These are phyloP conservation scores for Suillus luteus DNA, from an alignment of 768 basidiomycete species.

Conservation along the genomic window DNA sequence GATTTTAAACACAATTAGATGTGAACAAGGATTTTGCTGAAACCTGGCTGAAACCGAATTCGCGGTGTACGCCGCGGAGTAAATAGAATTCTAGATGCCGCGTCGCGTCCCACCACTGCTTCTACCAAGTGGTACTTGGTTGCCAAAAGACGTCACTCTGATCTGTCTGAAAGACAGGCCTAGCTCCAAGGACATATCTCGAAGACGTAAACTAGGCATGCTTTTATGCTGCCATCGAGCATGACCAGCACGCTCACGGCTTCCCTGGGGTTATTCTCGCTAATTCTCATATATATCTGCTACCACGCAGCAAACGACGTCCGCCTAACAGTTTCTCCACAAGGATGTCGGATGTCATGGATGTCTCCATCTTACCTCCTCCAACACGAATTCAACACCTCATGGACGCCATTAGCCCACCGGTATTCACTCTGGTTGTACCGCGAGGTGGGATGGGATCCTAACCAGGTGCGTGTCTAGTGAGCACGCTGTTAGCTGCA, in stretches of 20 bases:
- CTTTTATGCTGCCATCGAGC: background rate
- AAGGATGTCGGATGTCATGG: conserved; percentile 96
- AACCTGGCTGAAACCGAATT: background rate
- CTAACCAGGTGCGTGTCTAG: conserved; percentile 46
- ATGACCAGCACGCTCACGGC: conserved; percentile 19
- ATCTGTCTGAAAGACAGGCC: background rate
- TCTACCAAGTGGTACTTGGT: too few relatives aligned
- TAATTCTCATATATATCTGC: conserved; percentile 40
- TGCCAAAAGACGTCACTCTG: background rate
- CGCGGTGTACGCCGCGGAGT: background rate
- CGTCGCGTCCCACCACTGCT: background rate
- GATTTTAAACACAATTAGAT: background rate
- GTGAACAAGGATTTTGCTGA: background rate
- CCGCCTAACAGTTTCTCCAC: conserved; percentile 65
- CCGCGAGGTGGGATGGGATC: conserved; percentile 86
- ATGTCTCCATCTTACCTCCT: conserved; percentile 91
- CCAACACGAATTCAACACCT: conserved; percentile 63
- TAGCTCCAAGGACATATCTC: background rate
- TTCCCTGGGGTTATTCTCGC: conserved; percentile 34
- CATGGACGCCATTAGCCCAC: conserved; percentile 69
- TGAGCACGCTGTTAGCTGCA: conserved; percentile 13
- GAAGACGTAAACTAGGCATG: background rate
- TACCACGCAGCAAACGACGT: conserved; percentile 48
- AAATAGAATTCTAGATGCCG: background rate
- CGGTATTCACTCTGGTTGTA: conserved; percentile 91